Evolutionary conservation across 2,329 filamentous ascomycete species (phyloP).

Genomic region (Exophiala sp.): DNA sequence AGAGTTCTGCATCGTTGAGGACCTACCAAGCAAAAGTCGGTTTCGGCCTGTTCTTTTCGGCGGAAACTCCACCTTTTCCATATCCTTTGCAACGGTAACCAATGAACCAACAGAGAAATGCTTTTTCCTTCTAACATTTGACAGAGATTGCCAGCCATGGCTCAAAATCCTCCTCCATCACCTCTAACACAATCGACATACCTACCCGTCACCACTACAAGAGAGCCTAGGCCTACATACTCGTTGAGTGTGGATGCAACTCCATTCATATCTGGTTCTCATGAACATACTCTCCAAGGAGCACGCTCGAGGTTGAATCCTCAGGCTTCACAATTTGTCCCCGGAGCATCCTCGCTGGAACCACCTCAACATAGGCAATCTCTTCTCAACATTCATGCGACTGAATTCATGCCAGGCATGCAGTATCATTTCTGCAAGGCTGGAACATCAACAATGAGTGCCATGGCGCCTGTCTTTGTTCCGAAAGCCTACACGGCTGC

Average conservation of each 20-base stretch:
- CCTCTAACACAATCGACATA: too few species aligned
- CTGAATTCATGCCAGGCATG: conserved; percentile 2
- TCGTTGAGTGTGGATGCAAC: not conserved
- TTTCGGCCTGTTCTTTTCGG: too few species aligned
- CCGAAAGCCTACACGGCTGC: too few species aligned
- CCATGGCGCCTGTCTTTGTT: too few species aligned
- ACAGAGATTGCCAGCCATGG: not conserved
- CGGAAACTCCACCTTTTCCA: not conserved
- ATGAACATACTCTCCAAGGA: not conserved
- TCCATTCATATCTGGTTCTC: not conserved
- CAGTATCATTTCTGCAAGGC: not conserved
- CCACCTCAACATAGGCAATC: too few species aligned
- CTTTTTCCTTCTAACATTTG: not conserved
- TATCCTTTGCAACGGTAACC: conserved; percentile 2
- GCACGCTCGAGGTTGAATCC: not conserved
- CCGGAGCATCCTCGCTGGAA: too few species aligned
- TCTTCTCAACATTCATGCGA: not conserved
- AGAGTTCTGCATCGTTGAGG: too few species aligned
- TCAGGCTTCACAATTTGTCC: too few species aligned
- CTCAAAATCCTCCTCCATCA: not conserved
- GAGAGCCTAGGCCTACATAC: too few species aligned
- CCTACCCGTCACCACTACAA: too few species aligned
- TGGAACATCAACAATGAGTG: too few species aligned
- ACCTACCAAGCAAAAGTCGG: not conserved
- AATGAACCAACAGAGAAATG: not conserved